A percentile compares a stretch with the other conserved stretches of the same genome.
Conservation (phyloP, 192 early-diverging fungal species). For the Coemansia sp. region DNA sequence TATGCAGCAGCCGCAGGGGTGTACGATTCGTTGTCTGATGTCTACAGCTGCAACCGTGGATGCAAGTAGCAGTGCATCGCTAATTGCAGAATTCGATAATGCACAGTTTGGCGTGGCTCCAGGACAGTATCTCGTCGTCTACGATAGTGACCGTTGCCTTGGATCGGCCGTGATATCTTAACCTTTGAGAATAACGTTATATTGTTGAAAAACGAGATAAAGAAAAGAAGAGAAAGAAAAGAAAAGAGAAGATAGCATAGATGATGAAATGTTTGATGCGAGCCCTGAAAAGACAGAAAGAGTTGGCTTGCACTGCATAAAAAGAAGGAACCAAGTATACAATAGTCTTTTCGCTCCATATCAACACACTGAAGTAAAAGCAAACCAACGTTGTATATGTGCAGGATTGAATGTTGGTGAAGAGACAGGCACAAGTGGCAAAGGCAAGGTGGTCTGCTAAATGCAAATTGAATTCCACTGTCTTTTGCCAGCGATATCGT, state of each 20-base stretch:
- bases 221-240: constrained; percentile 19
- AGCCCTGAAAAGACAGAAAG: constrained; percentile 9
- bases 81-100: constrained; percentile 44
- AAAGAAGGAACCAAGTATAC: constrained; percentile 2
- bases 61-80: no score
- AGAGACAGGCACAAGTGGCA: no score
- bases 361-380: no score
- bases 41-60: no score
- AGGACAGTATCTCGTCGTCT: constrained; percentile 63
- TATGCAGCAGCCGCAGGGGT: constrained; percentile 54
- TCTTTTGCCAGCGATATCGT: no score
- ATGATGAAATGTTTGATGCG: constrained; percentile 2
- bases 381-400: no score
- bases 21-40: constrained; percentile 16
- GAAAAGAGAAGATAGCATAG: not conserved
- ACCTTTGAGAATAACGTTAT: constrained; percentile 9
- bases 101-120: constrained; percentile 59
- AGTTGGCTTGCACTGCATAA: not conserved
- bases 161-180: constrained; percentile 60
- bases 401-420: no score
- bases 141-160: constrained; percentile 60
- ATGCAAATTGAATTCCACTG: no score
- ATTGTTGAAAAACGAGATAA: constrained; percentile 13
- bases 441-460: no score
- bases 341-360: no score